Percentiles rank a stretch among this genome's conserved stretches.
Evolutionary conservation across 2,329 filamentous ascomycete species (phyloP).

Genomic region (Botryotinia convoluta): DNA sequence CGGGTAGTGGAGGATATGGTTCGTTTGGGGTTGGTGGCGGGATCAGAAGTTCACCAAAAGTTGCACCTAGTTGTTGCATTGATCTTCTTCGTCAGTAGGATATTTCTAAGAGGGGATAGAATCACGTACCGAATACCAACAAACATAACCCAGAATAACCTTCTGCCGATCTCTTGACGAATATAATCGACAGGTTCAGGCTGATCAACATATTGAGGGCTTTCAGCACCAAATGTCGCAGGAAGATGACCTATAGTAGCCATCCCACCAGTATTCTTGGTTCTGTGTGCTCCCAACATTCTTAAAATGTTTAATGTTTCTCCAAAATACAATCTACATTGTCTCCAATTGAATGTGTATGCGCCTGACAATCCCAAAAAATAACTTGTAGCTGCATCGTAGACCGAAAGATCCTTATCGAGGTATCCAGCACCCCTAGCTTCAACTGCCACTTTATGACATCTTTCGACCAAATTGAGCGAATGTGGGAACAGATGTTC

Average conservation of each 20-base stretch:
- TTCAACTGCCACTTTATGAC: constrained; percentile 65
- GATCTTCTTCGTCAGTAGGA: constrained; percentile 48
- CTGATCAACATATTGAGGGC: constrained; percentile 16
- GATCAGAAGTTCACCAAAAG: constrained; percentile 69
- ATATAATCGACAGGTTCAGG: constrained; percentile 56
- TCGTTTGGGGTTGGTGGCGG: constrained; percentile 72
- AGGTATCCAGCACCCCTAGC: constrained; percentile 60
- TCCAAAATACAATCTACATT: constrained; percentile 68
- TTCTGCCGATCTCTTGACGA: constrained; percentile 69
- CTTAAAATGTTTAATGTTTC: constrained; percentile 68
- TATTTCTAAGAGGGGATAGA: neutral
- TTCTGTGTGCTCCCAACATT: constrained; percentile 63
- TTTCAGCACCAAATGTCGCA: constrained; percentile 29
- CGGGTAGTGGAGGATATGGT: constrained; percentile 74
- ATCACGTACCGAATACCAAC: constrained; percentile 62
- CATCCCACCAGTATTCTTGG: constrained; percentile 42
- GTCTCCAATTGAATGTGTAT: constrained; percentile 66
- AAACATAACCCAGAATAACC: constrained; percentile 83
- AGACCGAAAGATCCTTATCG: constrained; percentile 55
- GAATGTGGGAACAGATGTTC: constrained; percentile 66
- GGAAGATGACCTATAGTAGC: constrained; percentile 30
- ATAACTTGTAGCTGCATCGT: constrained; percentile 71
- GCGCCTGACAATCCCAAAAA: constrained; percentile 66
- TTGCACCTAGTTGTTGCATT: constrained; percentile 72
- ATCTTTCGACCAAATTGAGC: constrained; percentile 67